Evolutionary conservation across 768 basidiomycete genomes (phyloP).

Genomic region (Trametes punicea): DNA sequence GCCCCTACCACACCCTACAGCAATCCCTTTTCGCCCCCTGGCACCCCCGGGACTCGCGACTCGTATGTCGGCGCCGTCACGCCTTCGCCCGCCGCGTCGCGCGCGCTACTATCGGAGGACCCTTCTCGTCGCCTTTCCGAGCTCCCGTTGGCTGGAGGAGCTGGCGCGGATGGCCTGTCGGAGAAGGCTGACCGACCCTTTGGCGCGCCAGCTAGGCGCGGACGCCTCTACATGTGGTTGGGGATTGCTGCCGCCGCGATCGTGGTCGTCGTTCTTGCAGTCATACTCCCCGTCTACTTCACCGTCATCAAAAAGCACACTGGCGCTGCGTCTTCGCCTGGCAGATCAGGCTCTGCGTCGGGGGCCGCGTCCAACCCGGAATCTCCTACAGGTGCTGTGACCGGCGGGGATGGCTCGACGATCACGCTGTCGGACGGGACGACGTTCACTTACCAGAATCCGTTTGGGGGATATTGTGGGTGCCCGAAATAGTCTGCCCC

Average conservation of each 20-base stretch:
- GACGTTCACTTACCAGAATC: slow-evolving; percentile 73
- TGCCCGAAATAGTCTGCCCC: slow-evolving; percentile 2
- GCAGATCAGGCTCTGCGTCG: slow-evolving; percentile 1
- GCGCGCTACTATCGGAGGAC: slow-evolving; percentile 14
- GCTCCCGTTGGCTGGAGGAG: slow-evolving; percentile 4
- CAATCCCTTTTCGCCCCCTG: slow-evolving; percentile 17
- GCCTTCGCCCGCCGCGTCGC: slow-evolving; percentile 14
- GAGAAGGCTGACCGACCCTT: neutral
- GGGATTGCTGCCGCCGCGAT: slow-evolving; percentile 16
- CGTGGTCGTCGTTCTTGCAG: slow-evolving; percentile 27
- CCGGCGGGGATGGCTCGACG: slow-evolving; percentile 67
- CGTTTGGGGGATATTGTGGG: slow-evolving; percentile 72
- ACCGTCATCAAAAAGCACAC: slow-evolving; percentile 21
- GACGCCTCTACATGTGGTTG: slow-evolving; percentile 9
- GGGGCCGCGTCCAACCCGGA: slow-evolving; percentile 23
- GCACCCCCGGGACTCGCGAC: slow-evolving; percentile 17
- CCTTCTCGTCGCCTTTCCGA: slow-evolving; percentile 1
- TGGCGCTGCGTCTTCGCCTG: neutral
- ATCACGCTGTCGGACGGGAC: slow-evolving; percentile 62
- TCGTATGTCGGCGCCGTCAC: slow-evolving; percentile 17
- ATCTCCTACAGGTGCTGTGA: slow-evolving; percentile 29
- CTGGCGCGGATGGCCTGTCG: neutral
- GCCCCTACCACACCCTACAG: slow-evolving; percentile 2
- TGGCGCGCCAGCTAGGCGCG: slow-evolving; percentile 2
- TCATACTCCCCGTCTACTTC: slow-evolving; percentile 27